Percentiles rank a stretch among this genome's conserved stretches.
Evolutionary conservation across 2,329 filamentous ascomycete genomes (phyloP).

Genomic region (Rutstroemia sydowiana): DNA sequence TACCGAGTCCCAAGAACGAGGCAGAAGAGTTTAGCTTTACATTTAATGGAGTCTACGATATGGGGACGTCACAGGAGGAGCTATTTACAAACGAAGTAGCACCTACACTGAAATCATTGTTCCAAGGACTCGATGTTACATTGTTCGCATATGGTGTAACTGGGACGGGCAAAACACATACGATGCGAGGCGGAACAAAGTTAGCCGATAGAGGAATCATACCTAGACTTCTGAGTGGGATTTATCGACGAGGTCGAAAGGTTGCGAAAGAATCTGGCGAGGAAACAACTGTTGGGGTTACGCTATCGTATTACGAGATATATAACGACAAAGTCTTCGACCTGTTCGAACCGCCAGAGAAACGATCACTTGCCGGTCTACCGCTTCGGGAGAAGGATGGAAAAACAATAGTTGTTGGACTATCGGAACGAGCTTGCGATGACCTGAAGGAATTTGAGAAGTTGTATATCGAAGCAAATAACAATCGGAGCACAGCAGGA

Average conservation of each 20-base stretch:
- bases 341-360: constrained; percentile 79
- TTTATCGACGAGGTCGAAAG: constrained; percentile 81
- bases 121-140: constrained; percentile 80
- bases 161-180: constrained; percentile 91
- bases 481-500: constrained; percentile 79
- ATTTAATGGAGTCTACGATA: constrained; percentile 89
- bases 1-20: constrained; percentile 91
- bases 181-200: constrained; percentile 86
- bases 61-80: constrained; percentile 71
- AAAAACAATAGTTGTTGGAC: constrained; percentile 78
- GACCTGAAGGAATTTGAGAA: constrained; percentile 85
- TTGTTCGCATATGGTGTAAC: constrained; percentile 92
- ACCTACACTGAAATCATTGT: constrained; percentile 84
- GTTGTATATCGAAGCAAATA: constrained; percentile 86
- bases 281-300: constrained; percentile 62
- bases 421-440: constrained; percentile 75
- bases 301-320: constrained; percentile 89
- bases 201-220: constrained; percentile 83
- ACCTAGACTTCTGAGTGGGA: constrained; percentile 72
- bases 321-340: constrained; percentile 96
- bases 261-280: constrained; percentile 71
- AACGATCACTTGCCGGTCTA: constrained; percentile 65
- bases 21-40: constrained; percentile 87
- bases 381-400: constrained; percentile 80
- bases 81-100: constrained; percentile 90